Conservation (phyloP, 2,329 filamentous ascomycete species). For the Beauveria asiatica region DNA sequence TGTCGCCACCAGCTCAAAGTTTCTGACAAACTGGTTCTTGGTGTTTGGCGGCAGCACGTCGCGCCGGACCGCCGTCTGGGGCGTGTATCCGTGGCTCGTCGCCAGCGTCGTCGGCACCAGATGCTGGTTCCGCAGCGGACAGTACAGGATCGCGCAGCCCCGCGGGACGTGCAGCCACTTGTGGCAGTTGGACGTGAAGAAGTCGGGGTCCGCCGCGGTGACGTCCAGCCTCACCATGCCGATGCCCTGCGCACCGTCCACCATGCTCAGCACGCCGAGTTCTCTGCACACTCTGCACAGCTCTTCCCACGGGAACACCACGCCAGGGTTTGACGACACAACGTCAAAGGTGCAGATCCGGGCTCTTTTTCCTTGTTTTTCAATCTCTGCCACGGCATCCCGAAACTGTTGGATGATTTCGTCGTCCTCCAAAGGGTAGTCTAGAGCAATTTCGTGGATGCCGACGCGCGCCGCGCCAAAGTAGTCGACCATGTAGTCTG, state of each 20-base stretch:
- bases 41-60: constrained; percentile 34
- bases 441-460: constrained; percentile 47
- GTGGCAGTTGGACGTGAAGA: constrained; percentile 79
- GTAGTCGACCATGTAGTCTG: constrained; percentile 64
- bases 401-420: constrained; percentile 56
- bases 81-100: constrained; percentile 69
- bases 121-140: constrained; percentile 65
- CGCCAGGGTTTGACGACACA: constrained; percentile 68
- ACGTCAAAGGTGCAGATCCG: constrained; percentile 66
- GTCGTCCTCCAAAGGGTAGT: constrained; percentile 62
- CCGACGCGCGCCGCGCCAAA: constrained; percentile 34
- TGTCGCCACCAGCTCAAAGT: constrained; percentile 73
- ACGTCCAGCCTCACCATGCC: constrained; percentile 72
- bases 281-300: constrained; percentile 57
- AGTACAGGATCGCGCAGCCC: constrained; percentile 72
- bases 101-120: constrained; percentile 67
- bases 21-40: constrained; percentile 54
- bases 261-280: constrained; percentile 58
- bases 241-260: constrained; percentile 81
- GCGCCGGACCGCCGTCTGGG: constrained; percentile 26
- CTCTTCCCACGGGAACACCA: constrained; percentile 68
- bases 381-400: constrained; percentile 44
- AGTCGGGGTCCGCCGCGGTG: constrained; percentile 61
- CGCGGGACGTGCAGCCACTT: constrained; percentile 80
- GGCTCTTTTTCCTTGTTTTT: constrained; percentile 50